Conservation (phyloP, 2,329 filamentous ascomycete genomes). For the Pyrenophora graminea region DNA sequence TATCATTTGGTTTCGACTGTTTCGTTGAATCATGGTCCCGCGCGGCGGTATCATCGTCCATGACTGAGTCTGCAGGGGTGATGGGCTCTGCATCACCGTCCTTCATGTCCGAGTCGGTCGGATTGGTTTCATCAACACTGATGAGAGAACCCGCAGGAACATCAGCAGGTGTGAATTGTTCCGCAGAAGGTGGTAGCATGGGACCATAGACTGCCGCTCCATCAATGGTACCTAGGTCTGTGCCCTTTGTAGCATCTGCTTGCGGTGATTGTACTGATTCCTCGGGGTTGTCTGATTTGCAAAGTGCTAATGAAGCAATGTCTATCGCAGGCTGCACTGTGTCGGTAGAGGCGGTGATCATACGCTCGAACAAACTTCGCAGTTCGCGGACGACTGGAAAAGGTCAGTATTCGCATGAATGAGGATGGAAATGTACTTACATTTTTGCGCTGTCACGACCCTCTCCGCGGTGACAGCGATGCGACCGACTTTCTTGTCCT, state of each 20-base stretch:
- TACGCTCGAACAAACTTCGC: conserved; percentile 68
- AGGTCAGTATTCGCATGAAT: conserved; percentile 16
- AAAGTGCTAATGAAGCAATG: conserved; percentile 78
- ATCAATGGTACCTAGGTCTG: conserved; percentile 49
- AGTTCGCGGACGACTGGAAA: conserved; percentile 75
- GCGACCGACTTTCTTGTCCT: conserved; percentile 74
- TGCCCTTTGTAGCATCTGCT: conserved; percentile 49
- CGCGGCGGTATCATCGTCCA: conserved; percentile 24
- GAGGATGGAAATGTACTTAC: conserved; percentile 62
- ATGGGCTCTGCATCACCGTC: conserved; percentile 3
- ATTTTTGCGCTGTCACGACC: conserved; percentile 68
- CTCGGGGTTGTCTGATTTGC: conserved; percentile 56
- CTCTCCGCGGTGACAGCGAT: conserved; percentile 64
- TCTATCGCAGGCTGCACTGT: conserved; percentile 74
- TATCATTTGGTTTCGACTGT: conserved; percentile 23
- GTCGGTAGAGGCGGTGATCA: conserved; percentile 65
- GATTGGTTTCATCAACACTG: background rate
- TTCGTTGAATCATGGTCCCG: conserved; percentile 29
- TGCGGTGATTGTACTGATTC: conserved; percentile 47
- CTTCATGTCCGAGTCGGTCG: conserved; percentile 2
- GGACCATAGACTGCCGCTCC: conserved; percentile 54
- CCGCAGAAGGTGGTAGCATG: conserved; percentile 43
- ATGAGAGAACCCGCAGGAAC: conserved; percentile 1
- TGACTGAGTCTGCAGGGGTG: conserved; percentile 28
- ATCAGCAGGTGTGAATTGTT: background rate